These are phyloP conservation scores for Tulasnella calospora DNA, from an alignment of 768 basidiomycete species.

Conservation along the genomic window DNA sequence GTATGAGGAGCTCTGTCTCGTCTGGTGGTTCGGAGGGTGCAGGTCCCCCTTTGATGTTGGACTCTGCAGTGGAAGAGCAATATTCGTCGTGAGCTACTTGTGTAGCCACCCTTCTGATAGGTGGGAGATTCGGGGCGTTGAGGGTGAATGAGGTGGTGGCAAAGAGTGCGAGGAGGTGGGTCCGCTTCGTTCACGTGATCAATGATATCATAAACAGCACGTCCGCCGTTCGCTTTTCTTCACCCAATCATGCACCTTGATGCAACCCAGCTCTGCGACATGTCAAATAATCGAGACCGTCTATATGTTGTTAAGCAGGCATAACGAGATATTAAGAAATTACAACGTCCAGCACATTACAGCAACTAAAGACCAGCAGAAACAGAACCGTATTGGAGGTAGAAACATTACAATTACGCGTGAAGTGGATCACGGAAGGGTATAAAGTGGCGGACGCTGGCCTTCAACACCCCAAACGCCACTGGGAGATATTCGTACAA, in stretches of 20 bases:
- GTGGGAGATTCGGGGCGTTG: not conserved
- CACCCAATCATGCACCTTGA: no score
- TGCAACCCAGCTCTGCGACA: no score
- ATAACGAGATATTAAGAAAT: constrained; percentile 5
- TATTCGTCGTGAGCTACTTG: not conserved
- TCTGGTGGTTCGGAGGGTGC: not conserved
- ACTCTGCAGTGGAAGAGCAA: not conserved
- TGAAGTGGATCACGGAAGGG: constrained; percentile 20
- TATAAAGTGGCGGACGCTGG: not conserved
- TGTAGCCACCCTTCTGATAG: not conserved
- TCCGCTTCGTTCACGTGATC: no score
- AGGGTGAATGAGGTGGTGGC: not conserved
- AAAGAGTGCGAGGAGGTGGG: not conserved
- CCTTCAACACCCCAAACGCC: constrained; percentile 23
- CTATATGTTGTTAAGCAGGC: constrained; percentile 2
- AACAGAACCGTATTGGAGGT: not conserved
- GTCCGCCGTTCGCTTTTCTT: no score
- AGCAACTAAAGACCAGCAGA: not conserved
- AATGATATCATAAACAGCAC: no score
- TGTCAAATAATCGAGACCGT: not conserved
- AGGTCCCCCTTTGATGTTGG: not conserved
- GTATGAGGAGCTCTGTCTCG: not conserved
- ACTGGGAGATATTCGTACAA: constrained; percentile 28
- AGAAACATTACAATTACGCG: not conserved
- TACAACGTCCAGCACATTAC: constrained; percentile 1